Evolutionary conservation across 2,329 filamentous ascomycete genomes (phyloP).

Genomic region (Basipetospora chlamydospora): DNA sequence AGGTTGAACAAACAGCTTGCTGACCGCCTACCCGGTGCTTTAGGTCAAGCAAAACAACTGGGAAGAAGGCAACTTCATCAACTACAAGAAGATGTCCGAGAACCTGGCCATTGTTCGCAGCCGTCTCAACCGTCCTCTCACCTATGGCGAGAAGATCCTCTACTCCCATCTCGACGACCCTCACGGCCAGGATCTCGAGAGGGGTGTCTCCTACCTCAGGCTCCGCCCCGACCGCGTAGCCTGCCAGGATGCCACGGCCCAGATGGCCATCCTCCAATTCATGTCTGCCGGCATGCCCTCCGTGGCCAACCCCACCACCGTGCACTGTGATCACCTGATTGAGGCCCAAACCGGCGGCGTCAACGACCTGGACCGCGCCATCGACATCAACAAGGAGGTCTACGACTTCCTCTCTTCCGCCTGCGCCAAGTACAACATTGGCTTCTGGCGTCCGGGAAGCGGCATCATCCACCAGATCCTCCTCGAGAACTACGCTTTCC

Average conservation of each 20-base stretch:
- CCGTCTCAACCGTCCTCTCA: constrained; percentile 84
- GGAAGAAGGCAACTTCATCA: constrained; percentile 95
- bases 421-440: constrained; percentile 99
- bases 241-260: constrained; percentile 97
- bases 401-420: constrained; percentile 92
- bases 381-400: constrained; percentile 96
- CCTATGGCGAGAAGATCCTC: constrained; percentile 94
- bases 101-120: constrained; percentile 82
- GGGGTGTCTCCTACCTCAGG: constrained; percentile 90
- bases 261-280: constrained; percentile 99
- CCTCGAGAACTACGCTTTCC: constrained; percentile 98
- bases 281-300: constrained; percentile 97
- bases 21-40: not conserved
- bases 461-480: constrained; percentile 99
- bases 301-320: constrained; percentile 85
- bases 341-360: constrained; percentile 87
- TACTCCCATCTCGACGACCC: constrained; percentile 98
- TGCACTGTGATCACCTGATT: constrained; percentile 99
- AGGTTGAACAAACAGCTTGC: not conserved
- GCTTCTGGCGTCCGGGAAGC: constrained; percentile 97
- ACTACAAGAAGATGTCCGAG: constrained; percentile 99
- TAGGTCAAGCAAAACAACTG: constrained; percentile 88
- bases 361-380: constrained; percentile 84
- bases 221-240: constrained; percentile 94
- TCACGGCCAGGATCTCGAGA: constrained; percentile 89